These are phyloP conservation scores for Bipolaris victoriae DNA, from an alignment of 2,329 filamentous ascomycete genomes.

Conservation along the genomic window DNA sequence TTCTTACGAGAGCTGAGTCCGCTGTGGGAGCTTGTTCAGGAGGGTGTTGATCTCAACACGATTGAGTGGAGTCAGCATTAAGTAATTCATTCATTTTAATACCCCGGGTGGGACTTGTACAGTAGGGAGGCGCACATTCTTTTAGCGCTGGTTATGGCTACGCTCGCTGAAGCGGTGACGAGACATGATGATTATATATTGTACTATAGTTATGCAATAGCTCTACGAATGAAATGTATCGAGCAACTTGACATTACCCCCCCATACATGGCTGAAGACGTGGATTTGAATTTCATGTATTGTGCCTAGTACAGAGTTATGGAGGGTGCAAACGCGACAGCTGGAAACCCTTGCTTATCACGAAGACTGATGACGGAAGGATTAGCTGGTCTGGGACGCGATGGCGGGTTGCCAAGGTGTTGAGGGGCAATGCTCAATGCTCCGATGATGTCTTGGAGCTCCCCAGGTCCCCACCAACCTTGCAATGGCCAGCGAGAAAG, in stretches of 20 bases:
- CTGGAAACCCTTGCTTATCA: background rate
- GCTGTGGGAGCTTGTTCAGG: constrained; percentile 96
- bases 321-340: background rate
- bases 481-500: constrained; percentile 78
- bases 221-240: constrained; percentile 13
- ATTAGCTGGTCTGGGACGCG: background rate
- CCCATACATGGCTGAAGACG: background rate
- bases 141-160: constrained; percentile 20
- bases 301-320: background rate
- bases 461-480: constrained; percentile 7
- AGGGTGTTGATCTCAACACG: constrained; percentile 91
- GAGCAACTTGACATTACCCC: background rate
- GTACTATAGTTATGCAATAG: constrained; percentile 11
- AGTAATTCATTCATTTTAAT: constrained; percentile 33
- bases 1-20: constrained; percentile 95
- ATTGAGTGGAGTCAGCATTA: constrained; percentile 99
- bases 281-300: background rate
- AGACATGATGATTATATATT: constrained; percentile 29
- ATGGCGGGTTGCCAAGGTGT: constrained; percentile 29
- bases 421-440: constrained; percentile 10
- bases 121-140: constrained; percentile 23
- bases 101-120: constrained; percentile 28
- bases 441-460: constrained; percentile 8
- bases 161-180: constrained; percentile 36
- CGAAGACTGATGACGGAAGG: background rate